phyloP scores from a whole-genome alignment of 495 filamentous ascomycete species.

The Cryomyces minteri region DNA sequence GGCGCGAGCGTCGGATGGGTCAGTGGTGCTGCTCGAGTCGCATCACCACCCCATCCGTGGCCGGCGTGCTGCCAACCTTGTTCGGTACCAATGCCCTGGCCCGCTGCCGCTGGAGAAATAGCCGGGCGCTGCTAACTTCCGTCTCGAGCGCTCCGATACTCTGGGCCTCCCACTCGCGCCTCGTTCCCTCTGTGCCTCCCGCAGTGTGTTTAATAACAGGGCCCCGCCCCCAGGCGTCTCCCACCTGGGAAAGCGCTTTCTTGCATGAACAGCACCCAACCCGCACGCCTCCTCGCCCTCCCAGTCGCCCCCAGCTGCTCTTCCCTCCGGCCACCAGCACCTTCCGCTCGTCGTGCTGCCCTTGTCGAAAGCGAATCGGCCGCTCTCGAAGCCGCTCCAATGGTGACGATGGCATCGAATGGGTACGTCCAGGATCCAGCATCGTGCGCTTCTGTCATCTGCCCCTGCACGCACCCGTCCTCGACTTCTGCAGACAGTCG shows the following conservation, averaged over 20 bases:
- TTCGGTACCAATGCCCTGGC: not conserved
- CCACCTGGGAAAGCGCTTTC: no score
- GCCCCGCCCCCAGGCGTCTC: no score
- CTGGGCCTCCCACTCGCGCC: not conserved
- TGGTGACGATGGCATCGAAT: constrained; percentile 19
- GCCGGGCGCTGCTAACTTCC: not conserved
- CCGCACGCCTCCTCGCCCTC: not conserved
- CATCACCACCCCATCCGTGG: not conserved
- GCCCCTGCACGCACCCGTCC: no score
- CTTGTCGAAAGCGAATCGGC: not conserved
- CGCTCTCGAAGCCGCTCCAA: constrained; percentile 5
- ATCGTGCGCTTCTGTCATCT: not conserved
- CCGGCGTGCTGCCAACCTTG: not conserved
- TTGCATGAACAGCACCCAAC: not conserved
- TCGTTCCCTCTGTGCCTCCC: constrained; percentile 21
- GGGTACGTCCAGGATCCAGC: constrained; percentile 10
- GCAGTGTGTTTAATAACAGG: no score
- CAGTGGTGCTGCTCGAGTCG: not conserved
- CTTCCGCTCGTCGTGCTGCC: not conserved
- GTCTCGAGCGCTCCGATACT: not conserved
- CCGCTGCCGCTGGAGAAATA: no score
- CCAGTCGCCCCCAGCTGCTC: not conserved
- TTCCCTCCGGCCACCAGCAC: not conserved
- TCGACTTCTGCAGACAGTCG: no score
- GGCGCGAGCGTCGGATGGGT: no score